Percentiles rank a stretch among this genome's conserved stretches.
phyloP scores from a whole-genome alignment of 177 flowering plant species.

The Vitis hybrid region DNA sequence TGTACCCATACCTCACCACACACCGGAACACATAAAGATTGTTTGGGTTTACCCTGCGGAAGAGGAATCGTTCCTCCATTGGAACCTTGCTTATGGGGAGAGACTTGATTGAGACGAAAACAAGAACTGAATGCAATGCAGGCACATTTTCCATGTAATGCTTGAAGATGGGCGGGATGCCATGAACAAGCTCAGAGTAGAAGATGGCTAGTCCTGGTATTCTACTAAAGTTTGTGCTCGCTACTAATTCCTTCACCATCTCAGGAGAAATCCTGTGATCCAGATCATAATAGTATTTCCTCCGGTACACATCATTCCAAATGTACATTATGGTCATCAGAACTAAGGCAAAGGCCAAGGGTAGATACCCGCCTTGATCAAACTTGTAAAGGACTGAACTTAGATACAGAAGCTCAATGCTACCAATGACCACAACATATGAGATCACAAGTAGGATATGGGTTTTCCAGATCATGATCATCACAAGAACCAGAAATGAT shows the following conservation, averaged over 20 bases:
- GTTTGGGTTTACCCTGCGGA: constrained; percentile 36
- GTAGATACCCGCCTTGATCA: constrained; percentile 58
- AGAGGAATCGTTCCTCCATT: constrained; percentile 41
- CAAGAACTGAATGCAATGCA: constrained; percentile 45
- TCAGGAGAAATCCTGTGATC: constrained; percentile 43
- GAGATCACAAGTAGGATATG: constrained; percentile 27
- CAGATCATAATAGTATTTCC: constrained; percentile 43
- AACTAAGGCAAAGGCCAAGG: constrained; percentile 34
- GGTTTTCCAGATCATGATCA: constrained; percentile 61
- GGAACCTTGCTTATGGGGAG: constrained; percentile 47
- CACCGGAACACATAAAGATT: constrained; percentile 42
- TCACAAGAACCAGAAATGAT: constrained; percentile 38
- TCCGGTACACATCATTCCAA: constrained; percentile 47
- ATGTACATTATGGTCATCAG: constrained; percentile 45
- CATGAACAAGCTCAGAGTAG: constrained; percentile 54
- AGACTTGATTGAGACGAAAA: constrained; percentile 54
- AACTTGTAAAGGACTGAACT: constrained; percentile 61
- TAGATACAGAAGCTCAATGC: constrained; percentile 42
- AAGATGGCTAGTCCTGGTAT: constrained; percentile 53
- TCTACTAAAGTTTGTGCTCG: constrained; percentile 21
- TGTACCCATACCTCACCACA: constrained; percentile 53
- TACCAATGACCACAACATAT: constrained; percentile 32
- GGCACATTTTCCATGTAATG: constrained; percentile 52
- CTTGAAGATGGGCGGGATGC: constrained; percentile 58
- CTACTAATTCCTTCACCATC: constrained; percentile 21